These are phyloP conservation scores for Aspergillus glaucus DNA, from an alignment of 2,329 filamentous ascomycete species.

Conservation along the genomic window DNA sequence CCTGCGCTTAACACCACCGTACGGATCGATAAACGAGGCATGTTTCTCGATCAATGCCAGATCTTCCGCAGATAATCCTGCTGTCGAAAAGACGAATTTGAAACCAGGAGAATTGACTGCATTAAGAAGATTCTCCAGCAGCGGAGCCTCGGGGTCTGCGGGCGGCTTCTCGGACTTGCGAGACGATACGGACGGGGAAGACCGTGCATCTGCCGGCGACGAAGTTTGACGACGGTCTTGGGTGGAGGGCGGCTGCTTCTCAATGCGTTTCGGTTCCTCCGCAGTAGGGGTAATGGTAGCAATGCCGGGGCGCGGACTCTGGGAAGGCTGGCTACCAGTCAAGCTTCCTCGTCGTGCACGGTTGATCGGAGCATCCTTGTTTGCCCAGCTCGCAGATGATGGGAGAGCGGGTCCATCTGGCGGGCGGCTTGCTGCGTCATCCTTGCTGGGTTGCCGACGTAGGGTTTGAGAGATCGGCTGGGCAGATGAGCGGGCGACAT, in stretches of 20 bases:
- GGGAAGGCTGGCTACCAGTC: conserved; percentile 71
- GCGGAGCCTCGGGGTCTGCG: conserved; percentile 18
- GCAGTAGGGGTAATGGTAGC: conserved; percentile 35
- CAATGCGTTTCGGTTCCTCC: conserved; percentile 30
- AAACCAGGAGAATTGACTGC: conserved; percentile 46
- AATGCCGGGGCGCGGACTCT: conserved; percentile 64
- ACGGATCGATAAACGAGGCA: conserved; percentile 75
- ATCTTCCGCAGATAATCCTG: conserved; percentile 42
- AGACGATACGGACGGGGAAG: conserved; percentile 16
- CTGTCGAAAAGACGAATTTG: conserved; percentile 49
- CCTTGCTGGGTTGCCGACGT: conserved; percentile 65
- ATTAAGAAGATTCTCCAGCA: conserved; percentile 40
- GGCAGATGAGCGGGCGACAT: conserved; percentile 43
- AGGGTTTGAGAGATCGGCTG: conserved; percentile 55
- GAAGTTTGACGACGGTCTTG: conserved; percentile 23
- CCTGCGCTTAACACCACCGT: conserved; percentile 74
- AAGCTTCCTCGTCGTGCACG: conserved; percentile 64
- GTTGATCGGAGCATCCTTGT: conserved; percentile 59
- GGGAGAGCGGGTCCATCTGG: conserved; percentile 88
- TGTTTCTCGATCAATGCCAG: conserved; percentile 50
- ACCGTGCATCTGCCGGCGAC: conserved; percentile 15
- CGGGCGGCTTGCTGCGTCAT: conserved; percentile 58
- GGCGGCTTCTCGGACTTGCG: conserved; percentile 9
- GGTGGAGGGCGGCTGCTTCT: conserved; percentile 21
- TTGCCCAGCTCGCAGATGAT: conserved; percentile 89